Percentiles rank a stretch among this genome's conserved stretches.
Evolutionary conservation across 805 yeast genomes (phyloP).

Genomic region (Cyberlindnera samutprakarnensis): DNA sequence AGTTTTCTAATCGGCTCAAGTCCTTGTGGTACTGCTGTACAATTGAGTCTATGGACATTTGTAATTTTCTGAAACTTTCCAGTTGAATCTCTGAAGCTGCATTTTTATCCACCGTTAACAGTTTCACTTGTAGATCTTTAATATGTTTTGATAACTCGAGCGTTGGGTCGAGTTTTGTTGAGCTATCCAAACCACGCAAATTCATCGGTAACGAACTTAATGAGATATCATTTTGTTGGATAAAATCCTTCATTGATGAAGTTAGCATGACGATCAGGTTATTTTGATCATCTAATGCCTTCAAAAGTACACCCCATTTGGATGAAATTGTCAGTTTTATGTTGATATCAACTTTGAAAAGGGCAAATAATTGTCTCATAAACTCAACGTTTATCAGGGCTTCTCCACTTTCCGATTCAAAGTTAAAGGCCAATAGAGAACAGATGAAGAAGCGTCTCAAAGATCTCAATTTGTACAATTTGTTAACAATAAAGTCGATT

Average conservation of each 20-base stretch:
- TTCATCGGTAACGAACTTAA: too few relatives aligned
- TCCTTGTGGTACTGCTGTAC: constrained; percentile 7
- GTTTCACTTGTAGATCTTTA: constrained; percentile 7
- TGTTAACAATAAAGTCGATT: constrained; percentile 21
- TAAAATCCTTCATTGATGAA: constrained; percentile 4
- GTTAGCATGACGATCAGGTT: neutral
- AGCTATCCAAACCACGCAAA: too few relatives aligned
- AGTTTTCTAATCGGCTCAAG: constrained; percentile 4
- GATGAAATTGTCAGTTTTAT: constrained; percentile 5
- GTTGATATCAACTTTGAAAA: constrained; percentile 12
- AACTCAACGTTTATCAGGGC: too few relatives aligned
- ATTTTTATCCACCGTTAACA: constrained; percentile 5
- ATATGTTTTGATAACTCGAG: constrained; percentile 5
- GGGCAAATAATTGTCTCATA: too few relatives aligned
- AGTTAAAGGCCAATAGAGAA: constrained; percentile 28
- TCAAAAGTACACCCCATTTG: neutral
- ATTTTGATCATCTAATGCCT: constrained; percentile 1
- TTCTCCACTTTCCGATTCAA: constrained; percentile 5
- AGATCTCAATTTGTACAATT: constrained; percentile 28
- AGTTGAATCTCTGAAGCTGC: constrained; percentile 6
- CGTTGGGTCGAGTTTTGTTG: too few relatives aligned
- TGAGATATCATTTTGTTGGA: too few relatives aligned
- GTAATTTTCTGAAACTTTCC: constrained; percentile 8
- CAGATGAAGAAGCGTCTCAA: constrained; percentile 37
- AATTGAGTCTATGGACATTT: constrained; percentile 6